Base-by-base conservation (phyloP, 1,284 basidiomycete species). In the Boletus sp. region DNA sequence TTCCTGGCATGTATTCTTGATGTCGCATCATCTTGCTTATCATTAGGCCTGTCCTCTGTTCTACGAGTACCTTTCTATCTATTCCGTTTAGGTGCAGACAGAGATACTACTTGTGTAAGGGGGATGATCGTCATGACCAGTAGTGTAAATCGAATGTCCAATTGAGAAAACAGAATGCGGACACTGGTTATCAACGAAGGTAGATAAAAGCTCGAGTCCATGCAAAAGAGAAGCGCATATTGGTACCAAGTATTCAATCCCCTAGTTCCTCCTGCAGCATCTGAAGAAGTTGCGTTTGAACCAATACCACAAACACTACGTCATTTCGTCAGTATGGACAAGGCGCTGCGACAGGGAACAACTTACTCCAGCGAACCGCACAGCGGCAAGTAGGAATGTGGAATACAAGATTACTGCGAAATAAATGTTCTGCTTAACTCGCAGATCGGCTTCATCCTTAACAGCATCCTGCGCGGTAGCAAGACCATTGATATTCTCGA, bases 341-440 rank as follows among this genome's bases (percentile, higher is more conserved):
- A 42, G 46, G 27, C 27, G 6, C 27, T 27, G 30, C 3, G n/a
- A 19, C 48, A 48, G 14, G 14, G 17, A 46, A 40, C 20, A 1
- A 81, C 90, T 63, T 68, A 93, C 91, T 59, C 91, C 91, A 32
- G 70, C 52, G 68, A 98, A 94, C 37, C 93, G 81, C 57, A 97
- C 81, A 35, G 80, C 69, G 5, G 90, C 78, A 19, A 98, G 75
- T 6, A 69, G 83, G 65, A 96, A 95, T 1, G 93, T 97, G 25
- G 90, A 86, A 75, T 90, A 97, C 30, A 98, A 75, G 54, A 97
- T 88, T 52, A 91, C 71, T 22, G 78, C 74, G 69, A 94, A 94
- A 69, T 94, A 94, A 23, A 72, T 71, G 62, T 87, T 87, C 66
- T 91, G 89, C 64, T 81, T 84, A 46, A 67, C 49, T 47, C 70